Evolutionary conservation across 2,329 filamentous ascomycete genomes (phyloP), one percentile per base, ranked within the genome.

Genomic region (Metarhizium robertsii): DNA sequence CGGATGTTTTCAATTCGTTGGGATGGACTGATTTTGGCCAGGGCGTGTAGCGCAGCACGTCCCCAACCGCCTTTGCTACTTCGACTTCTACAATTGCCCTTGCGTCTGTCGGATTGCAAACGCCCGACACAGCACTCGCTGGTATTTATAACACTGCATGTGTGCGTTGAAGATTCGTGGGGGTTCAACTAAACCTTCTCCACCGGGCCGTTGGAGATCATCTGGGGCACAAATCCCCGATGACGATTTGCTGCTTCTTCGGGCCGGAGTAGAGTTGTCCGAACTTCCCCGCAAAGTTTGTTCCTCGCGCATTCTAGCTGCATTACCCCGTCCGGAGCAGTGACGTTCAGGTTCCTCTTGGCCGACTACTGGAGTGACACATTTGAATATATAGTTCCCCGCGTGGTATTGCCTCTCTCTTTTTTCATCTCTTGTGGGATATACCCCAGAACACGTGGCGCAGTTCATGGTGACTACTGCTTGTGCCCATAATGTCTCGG

Each of bases 11-110:
- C 52, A 54, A 46, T 32, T 57, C 55, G 2, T 50, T 57, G n/a
- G 51, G 38, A n/a, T 57, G 55, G 52, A 51, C 52, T 6, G 55
- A 57, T 32, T 57, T 56, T 40, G 47, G 52, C 8, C 55, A 50
- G 18, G n/a, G 51, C 6, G 29, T 53, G 13, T 53, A 48, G 13
- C 8, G 6, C 8, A 16, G 13, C 2, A 48, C 10, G 20, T n/a
- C 25, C 25, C 25, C 25, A 25, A 25, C 25, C 25, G 4, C 3
- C 25, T 25, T 25, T 25, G 25, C 25, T 25, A 25, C 25, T 25
- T 25, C 25, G 3, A 4, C 25, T 25, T 4, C 6, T n/a, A 13
- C 6, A 20, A 20, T 25, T 11, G 7, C 20, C 25, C 6, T 20
- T 8, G 7, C 14, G 18, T 30, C 30, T 30, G 5, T n/a, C 25